Evolutionary conservation across 257 asterid genomes (phyloP), one percentile per base, ranked within the genome.

Genomic region (Penstemon davidsonii): DNA sequence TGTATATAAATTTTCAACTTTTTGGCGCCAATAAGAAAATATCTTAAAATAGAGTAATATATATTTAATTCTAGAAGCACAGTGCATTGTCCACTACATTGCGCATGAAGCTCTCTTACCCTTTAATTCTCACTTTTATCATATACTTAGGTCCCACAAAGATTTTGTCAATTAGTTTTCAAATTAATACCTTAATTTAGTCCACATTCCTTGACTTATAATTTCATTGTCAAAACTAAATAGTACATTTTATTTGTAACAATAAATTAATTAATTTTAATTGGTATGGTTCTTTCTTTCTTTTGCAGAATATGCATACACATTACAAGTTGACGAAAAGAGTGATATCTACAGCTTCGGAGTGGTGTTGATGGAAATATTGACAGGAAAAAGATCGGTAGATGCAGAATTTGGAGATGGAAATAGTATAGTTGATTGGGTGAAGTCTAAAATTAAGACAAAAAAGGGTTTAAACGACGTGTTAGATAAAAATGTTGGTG

Each of bases 261-360:
- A 33, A 18, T 49, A 19, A 2, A n/a, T 11, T 10, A 5, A 37
- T 4, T 42, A 9, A 58, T 58, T 43, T 57, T 57, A 33, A 25
- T 50, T 25, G 33, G 33, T 25, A 25, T 25, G 5, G 25, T 8
- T 36, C 15, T 45, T 4, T 11, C 36, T 50, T 47, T 10, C 36
- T 45, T 19, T 13, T 75, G 61, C 83, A 93, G 99, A 93, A 66
- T 93, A 93, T 66, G 99, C 97, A 0, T 90, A 90, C 79, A 88
- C 99, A 0, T 74, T 90, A 44, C 97, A 90, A 75, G 99, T 93
- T 0, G 99, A 93, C 6, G 99, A 88, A 81, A 93, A 90, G 83
- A 93, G 99, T 63, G 99, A 93, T 9, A 90, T 93, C 7, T 93
- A 93, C 74, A 93, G 99, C 73, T 93, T 78, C 1, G 99, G 99